These are phyloP conservation scores for Pythium biforme DNA, from an alignment of 352 stramenopile genomes.

Conservation along the genomic window DNA sequence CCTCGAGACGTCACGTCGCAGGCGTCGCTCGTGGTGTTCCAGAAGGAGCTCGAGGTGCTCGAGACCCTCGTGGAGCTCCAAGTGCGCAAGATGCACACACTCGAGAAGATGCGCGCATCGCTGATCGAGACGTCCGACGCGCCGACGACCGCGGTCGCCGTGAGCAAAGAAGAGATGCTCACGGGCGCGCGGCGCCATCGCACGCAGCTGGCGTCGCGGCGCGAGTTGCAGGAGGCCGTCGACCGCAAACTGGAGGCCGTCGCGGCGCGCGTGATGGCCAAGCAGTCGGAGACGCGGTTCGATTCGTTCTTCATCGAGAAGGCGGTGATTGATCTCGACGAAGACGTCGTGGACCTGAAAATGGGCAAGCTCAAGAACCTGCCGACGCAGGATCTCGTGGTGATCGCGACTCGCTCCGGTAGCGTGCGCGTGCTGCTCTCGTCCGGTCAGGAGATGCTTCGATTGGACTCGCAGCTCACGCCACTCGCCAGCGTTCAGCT, in stretches of 20 bases:
- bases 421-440: constrained; percentile 37
- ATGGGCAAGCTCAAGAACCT: constrained; percentile 36
- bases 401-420: constrained; percentile 30
- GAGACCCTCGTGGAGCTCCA: constrained; percentile 21
- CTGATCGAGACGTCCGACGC: not conserved
- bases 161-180: not conserved
- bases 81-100: constrained; percentile 14
- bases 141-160: not conserved
- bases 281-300: constrained; percentile 23
- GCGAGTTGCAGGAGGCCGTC: constrained; percentile 8
- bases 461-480: constrained; percentile 24
- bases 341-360: constrained; percentile 37
- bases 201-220: not conserved
- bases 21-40: constrained; percentile 16
- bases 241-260: constrained; percentile 16
- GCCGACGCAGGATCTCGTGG: constrained; percentile 36
- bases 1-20: not conserved
- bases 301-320: constrained; percentile 47
- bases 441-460: constrained; percentile 24
- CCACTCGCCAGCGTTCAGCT: constrained; percentile 25
- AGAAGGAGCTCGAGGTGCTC: constrained; percentile 22
- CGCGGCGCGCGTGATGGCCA: not conserved
- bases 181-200: not conserved
- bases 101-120: constrained; percentile 15
- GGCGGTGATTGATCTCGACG: constrained; percentile 5